Percentiles rank a stretch among this genome's conserved stretches.
These are phyloP conservation scores for Ceratocystis variospora DNA, from an alignment of 2,329 filamentous ascomycete genomes.

Conservation along the genomic window DNA sequence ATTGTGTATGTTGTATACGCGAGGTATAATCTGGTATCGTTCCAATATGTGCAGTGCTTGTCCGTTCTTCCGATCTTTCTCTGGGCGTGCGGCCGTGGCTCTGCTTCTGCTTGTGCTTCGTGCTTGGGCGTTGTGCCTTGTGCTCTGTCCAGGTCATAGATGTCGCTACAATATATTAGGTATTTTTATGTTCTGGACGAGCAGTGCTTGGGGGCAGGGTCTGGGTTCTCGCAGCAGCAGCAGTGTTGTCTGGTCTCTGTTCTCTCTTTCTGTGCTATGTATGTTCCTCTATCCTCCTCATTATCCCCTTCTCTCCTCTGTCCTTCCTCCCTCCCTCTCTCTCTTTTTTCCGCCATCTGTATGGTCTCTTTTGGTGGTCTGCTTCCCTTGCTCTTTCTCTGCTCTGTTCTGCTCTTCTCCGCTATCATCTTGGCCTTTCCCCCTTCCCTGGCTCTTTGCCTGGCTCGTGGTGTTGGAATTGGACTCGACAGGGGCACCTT, in stretches of 20 bases:
- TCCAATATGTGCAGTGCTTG: too few species aligned
- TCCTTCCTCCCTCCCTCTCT: background rate
- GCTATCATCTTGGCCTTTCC: slow-evolving; percentile 4
- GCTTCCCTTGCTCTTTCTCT: background rate
- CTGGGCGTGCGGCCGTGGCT: too few species aligned
- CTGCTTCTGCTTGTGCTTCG: background rate
- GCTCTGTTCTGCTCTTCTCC: background rate
- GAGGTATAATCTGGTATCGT: background rate
- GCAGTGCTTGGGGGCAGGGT: too few species aligned
- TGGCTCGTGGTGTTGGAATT: slow-evolving; percentile 7
- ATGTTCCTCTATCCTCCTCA: background rate
- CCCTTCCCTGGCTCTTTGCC: background rate
- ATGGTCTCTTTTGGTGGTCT: background rate
- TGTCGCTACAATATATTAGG: too few species aligned
- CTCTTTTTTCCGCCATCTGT: background rate
- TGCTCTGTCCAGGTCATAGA: background rate
- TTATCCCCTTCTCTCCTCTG: background rate
- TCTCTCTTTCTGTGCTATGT: background rate
- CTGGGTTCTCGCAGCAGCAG: too few species aligned
- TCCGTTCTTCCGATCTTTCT: too few species aligned
- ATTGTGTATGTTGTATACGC: too few species aligned
- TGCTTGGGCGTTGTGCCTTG: background rate
- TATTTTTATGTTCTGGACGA: too few species aligned
- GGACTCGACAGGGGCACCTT: background rate
- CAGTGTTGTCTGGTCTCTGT: too few species aligned